Percentiles rank a stretch among this genome's conserved stretches.
Conservation (phyloP, 768 basidiomycete species). For the Inosperma sp. region DNA sequence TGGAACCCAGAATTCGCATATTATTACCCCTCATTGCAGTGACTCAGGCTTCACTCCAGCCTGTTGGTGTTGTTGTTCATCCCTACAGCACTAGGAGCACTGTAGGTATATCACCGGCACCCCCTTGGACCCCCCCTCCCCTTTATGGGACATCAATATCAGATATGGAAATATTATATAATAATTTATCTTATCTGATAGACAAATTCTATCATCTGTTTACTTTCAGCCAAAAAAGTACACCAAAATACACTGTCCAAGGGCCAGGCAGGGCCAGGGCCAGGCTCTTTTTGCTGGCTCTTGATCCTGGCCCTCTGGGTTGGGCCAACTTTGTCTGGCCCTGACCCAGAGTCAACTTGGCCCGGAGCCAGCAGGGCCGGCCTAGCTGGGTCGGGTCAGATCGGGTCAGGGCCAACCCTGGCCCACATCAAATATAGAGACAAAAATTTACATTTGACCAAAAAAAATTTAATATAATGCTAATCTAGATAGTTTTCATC, state of each 20-base stretch:
- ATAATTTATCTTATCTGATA: too few species aligned
- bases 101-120: too few species aligned
- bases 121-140: too few species aligned
- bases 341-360: not conserved
- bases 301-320: not conserved
- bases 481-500: not conserved
- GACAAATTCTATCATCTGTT: too few species aligned
- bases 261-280: not conserved
- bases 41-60: too few species aligned
- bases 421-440: not conserved
- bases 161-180: too few species aligned
- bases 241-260: slow-evolving; percentile 3
- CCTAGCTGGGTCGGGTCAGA: not conserved
- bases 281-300: not conserved
- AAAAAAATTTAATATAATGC: not conserved
- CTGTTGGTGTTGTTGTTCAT: too few species aligned
- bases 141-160: too few species aligned
- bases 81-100: too few species aligned
- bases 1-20: too few species aligned
- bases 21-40: too few species aligned
- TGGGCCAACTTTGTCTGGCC: not conserved
- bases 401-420: not conserved
- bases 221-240: too few species aligned
- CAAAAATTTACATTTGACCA: not conserved
- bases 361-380: not conserved